These are phyloP conservation scores for Aspergillus persii DNA, from an alignment of 2,329 filamentous ascomycete species.

Conservation along the genomic window DNA sequence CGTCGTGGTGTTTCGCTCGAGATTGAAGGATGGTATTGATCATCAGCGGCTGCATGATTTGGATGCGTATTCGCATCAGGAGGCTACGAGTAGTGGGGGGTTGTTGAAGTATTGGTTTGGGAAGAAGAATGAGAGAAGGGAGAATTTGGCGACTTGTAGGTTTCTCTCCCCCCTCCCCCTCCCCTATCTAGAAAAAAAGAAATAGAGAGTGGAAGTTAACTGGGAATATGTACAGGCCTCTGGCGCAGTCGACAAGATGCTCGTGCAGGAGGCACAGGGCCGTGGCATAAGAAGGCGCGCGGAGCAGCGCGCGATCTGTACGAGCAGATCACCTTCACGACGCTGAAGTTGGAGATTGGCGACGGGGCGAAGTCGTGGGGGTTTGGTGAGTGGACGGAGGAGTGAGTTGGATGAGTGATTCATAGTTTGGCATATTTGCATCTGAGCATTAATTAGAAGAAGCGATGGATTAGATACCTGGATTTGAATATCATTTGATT, in stretches of 20 bases:
- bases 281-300: slow-evolving; percentile 56
- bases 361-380: slow-evolving; percentile 65
- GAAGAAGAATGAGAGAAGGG: slow-evolving; percentile 62
- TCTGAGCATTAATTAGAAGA: not conserved
- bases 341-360: slow-evolving; percentile 62
- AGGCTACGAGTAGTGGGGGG: slow-evolving; percentile 75
- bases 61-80: slow-evolving; percentile 75
- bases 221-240: slow-evolving; percentile 56
- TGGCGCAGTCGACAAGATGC: slow-evolving; percentile 59
- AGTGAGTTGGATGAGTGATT: slow-evolving; percentile 9
- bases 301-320: slow-evolving; percentile 49
- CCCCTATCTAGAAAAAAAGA: too few species aligned
- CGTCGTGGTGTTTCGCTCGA: slow-evolving; percentile 79
- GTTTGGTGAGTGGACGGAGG: slow-evolving; percentile 55
- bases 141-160: slow-evolving; percentile 79
- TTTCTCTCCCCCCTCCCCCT: slow-evolving; percentile 9
- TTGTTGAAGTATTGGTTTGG: slow-evolving; percentile 96
- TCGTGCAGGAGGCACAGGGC: slow-evolving; percentile 58
- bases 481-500: too few species aligned
- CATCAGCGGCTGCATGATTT: slow-evolving; percentile 67
- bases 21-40: slow-evolving; percentile 65
- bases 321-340: slow-evolving; percentile 67
- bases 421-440: too few species aligned
- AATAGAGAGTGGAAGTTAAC: too few species aligned
- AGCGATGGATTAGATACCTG: too few species aligned